Conservation (phyloP, 2,329 filamentous ascomycete species). For the Exophiala xenobiotica region DNA sequence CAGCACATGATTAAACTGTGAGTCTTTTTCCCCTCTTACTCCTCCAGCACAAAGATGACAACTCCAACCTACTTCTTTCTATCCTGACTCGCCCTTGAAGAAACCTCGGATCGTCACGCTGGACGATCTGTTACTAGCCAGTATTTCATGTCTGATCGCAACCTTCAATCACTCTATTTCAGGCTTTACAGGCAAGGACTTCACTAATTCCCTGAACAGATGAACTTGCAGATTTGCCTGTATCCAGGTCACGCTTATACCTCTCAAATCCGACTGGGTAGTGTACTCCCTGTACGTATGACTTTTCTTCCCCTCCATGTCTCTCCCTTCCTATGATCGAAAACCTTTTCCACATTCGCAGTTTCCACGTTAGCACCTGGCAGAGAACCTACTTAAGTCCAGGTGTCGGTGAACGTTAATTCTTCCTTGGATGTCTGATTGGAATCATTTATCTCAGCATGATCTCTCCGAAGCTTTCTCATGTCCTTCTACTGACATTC, state of each 20-base stretch:
- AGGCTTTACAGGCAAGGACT: no score
- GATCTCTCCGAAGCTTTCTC: no score
- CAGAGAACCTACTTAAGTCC: constrained; percentile 49
- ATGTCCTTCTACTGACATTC: no score
- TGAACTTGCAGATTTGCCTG: no score
- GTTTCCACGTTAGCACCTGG: constrained; percentile 60
- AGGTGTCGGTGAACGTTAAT: constrained; percentile 48
- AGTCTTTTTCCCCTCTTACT: neutral
- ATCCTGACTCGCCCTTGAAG: constrained; percentile 68
- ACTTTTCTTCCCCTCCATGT: neutral
- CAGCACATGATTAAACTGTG: neutral
- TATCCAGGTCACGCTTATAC: no score
- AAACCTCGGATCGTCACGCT: constrained; percentile 61
- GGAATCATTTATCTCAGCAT: no score
- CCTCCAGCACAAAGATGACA: constrained; percentile 54
- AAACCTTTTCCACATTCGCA: constrained; percentile 60
- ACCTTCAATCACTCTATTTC: no score
- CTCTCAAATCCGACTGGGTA: neutral
- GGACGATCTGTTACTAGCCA: constrained; percentile 70
- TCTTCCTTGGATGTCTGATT: constrained; percentile 57
- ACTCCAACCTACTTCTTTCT: constrained; percentile 60
- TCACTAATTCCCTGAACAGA: constrained; percentile 5
- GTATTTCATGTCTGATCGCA: constrained; percentile 64
- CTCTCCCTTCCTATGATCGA: constrained; percentile 47
- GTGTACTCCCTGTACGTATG: constrained; percentile 16